Percentiles rank a stretch among this genome's conserved stretches.
phyloP scores from a whole-genome alignment of 257 asterid genomes.

The Anisodus acutangulus region DNA sequence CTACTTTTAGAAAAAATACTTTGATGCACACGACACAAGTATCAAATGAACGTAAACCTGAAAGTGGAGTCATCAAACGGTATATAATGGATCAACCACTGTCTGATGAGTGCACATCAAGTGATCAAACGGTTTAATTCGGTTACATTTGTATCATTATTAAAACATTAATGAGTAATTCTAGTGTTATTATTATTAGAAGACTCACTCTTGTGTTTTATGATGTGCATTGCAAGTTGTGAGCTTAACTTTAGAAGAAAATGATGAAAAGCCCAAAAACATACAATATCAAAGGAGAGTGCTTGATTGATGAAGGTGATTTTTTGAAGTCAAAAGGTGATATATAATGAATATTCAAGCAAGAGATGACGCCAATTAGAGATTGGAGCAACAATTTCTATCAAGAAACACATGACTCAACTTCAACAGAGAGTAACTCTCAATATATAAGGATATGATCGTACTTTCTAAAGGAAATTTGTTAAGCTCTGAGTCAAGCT shows the following conservation, averaged over 20 bases:
- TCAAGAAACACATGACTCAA: no score
- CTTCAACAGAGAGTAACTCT: no score
- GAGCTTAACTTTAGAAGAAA: background rate
- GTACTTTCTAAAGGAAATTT: no score
- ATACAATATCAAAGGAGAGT: background rate
- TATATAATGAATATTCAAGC: background rate
- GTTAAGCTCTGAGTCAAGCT: no score
- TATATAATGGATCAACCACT: constrained; percentile 21
- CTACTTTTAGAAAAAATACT: background rate
- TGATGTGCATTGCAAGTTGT: background rate
- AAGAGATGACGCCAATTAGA: constrained; percentile 3
- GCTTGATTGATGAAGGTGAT: background rate
- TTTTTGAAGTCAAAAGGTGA: background rate
- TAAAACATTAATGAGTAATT: background rate
- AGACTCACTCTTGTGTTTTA: background rate
- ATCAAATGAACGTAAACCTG: constrained; percentile 24
- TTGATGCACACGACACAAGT: constrained; percentile 8
- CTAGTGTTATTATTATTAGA: background rate
- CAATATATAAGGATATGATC: no score
- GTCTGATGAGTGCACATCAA: background rate
- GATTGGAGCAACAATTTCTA: no score
- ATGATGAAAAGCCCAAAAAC: background rate
- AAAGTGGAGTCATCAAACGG: background rate
- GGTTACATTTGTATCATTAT: background rate
- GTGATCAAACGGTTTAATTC: background rate